A percentile compares a stretch with the other conserved stretches of the same genome.
These are phyloP conservation scores for Sporisorium iseilematis-ciliati DNA, from an alignment of 1,284 basidiomycete genomes.

Conservation along the genomic window DNA sequence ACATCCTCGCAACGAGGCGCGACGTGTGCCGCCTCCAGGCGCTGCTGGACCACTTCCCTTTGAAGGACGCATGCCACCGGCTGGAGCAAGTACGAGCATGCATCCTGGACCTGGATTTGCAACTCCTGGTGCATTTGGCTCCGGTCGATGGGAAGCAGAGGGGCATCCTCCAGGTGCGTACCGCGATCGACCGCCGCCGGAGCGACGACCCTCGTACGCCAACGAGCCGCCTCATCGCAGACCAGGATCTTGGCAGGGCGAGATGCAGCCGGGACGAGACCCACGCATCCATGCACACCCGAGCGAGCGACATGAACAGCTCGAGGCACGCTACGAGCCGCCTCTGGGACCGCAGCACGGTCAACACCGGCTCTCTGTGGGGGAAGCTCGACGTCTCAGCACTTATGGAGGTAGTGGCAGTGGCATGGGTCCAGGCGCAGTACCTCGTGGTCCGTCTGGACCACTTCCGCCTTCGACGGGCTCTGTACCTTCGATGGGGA, in stretches of 20 bases:
- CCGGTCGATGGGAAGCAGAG: conserved; percentile 27
- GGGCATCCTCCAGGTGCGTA: conserved; percentile 1
- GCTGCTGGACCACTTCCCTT: conserved; percentile 11
- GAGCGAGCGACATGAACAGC: conserved; percentile 11
- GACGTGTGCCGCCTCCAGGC: conserved; percentile 14
- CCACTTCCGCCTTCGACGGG: conserved; percentile 5
- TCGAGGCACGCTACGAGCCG: conserved; percentile 20
- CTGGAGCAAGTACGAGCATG: conserved; percentile 6
- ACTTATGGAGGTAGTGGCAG: conserved; percentile 10
- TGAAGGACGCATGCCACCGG: conserved; percentile 16
- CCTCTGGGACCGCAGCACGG: conserved; percentile 2
- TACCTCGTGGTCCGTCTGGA: conserved; percentile 2
- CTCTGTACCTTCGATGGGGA: background rate
- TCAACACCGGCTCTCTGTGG: conserved; percentile 11
- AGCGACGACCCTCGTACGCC: conserved; percentile 26
- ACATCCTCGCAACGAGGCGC: conserved; percentile 16
- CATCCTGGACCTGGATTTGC: background rate
- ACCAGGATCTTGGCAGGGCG: conserved; percentile 26
- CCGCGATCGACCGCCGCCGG: conserved; percentile 13
- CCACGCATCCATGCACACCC: conserved; percentile 3
- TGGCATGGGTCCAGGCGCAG: conserved; percentile 2
- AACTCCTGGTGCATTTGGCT: conserved; percentile 13
- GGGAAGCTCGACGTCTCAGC: conserved; percentile 25
- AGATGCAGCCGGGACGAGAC: conserved; percentile 16
- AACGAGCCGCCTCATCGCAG: conserved; percentile 17